Percentiles rank a stretch among this genome's conserved stretches.
Evolutionary conservation across 768 basidiomycete species (phyloP).

Genomic region (Pleurotus giganteus): DNA sequence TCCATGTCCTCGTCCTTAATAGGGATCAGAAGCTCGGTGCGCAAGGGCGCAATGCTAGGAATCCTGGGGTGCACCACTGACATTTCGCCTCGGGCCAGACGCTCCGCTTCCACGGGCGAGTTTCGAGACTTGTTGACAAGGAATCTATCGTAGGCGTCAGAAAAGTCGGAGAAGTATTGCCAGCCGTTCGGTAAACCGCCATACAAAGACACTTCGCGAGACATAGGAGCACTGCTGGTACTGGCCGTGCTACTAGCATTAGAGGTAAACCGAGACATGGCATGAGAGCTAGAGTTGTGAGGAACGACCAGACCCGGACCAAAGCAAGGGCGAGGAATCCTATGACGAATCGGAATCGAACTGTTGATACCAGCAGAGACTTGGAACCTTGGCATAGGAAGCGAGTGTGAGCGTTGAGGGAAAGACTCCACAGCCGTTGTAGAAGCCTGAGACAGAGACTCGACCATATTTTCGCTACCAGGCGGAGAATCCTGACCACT

Average conservation of each 20-base stretch:
- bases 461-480: background rate
- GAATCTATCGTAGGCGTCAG: constrained; percentile 30
- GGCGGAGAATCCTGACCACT: background rate
- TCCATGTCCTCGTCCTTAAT: background rate
- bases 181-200: constrained; percentile 47
- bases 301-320: background rate
- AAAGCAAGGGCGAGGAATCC: background rate
- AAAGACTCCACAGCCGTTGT: constrained; percentile 8
- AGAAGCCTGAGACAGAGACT: constrained; percentile 2
- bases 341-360: background rate
- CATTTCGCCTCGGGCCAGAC: constrained; percentile 5
- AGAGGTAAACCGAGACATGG: background rate
- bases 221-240: constrained; percentile 31
- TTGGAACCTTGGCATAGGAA: background rate
- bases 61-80: constrained; percentile 31
- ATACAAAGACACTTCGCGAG: constrained; percentile 45
- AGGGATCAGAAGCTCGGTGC: background rate
- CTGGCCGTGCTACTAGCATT: background rate
- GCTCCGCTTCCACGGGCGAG: constrained; percentile 7
- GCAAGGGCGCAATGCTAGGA: constrained; percentile 39
- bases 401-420: background rate
- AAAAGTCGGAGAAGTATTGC: constrained; percentile 39
- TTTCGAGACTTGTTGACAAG: constrained; percentile 7
- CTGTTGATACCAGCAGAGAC: background rate
- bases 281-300: background rate